Conservation (phyloP, 2,329 filamentous ascomycete species). For the Fusarium odoratissimum region DNA sequence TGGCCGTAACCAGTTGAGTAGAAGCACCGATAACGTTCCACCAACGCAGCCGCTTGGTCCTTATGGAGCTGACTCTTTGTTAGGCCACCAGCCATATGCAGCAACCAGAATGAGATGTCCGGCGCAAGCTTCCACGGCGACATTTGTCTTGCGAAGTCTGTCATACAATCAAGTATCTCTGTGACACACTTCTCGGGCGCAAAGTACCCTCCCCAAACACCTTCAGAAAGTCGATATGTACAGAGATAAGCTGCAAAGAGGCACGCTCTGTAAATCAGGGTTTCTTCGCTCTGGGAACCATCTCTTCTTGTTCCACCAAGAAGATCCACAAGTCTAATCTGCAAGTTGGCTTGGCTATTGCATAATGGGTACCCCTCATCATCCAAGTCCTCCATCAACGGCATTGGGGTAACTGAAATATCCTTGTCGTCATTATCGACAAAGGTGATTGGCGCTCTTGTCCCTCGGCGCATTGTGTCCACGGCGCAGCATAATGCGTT, state of each 20-base stretch:
- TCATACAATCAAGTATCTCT: not conserved
- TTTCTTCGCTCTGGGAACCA: not conserved
- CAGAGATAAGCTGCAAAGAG: constrained; percentile 17
- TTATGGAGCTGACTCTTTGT: not conserved
- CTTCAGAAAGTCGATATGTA: constrained; percentile 9
- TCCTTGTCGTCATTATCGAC: accelerated
- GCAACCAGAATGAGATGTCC: not conserved
- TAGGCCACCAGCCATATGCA: not conserved
- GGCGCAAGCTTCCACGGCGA: constrained; percentile 6
- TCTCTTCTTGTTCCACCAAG: not conserved
- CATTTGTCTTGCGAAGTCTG: not conserved
- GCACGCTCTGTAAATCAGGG: not conserved
- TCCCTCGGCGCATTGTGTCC: not conserved
- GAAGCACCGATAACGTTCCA: not conserved
- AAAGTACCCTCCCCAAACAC: constrained; percentile 1
- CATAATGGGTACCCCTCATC: constrained; percentile 1
- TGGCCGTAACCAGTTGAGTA: not conserved
- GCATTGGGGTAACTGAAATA: accelerated
- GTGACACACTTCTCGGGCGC: not conserved
- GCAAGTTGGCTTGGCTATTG: constrained; percentile 8
- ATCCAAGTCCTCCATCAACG: constrained; percentile 7
- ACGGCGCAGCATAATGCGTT: not conserved
- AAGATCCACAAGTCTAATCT: constrained; percentile 5
- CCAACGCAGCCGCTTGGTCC: accelerated
- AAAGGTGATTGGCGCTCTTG: accelerated